Base-by-base conservation (phyloP, 768 basidiomycete species). In the Filobasidium floriforme region DNA sequence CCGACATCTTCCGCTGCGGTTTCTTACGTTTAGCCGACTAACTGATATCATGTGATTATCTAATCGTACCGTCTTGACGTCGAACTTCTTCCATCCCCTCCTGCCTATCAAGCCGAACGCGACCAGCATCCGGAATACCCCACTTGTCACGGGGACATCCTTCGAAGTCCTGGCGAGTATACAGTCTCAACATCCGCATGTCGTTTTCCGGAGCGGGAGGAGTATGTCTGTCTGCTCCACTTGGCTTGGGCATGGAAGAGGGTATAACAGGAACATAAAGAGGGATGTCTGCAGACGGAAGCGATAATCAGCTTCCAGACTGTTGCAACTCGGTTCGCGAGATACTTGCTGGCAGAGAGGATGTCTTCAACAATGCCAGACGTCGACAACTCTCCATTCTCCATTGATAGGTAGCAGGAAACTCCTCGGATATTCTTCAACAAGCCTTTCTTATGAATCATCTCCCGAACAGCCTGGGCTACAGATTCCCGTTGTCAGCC, bases 111-210 rank as follows among this genome's bases (percentile, higher is more conserved):
- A 12, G 29, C 22, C 62, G 62, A 18, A 41, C 6, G 5, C 10
- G 14, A 15, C 67, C 62, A 4, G 67, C 63, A 51, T 65, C 67
- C 12, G 67, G 67, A 29, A 68, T 68, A 11, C 67, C 67, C 67
- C 67, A 68, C 28, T 57, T 59, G n/a, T 60, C 60, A 10, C 57
- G 41, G 12, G 22, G n/a, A 43, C 59, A 43, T 19, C 26, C 11
- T 22, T 57, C 63, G 24, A 52, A 59, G 41, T 68, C 67, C 15
- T 51, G 18, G 9, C 10, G 37, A 19, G 63, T 52, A 32, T 68
- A 68, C 41, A 68, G 41, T 10, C 67, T 52, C 41, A 59, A 43
- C 57, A 68, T 60, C 1, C 61, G 63, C 67, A 68, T 68, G 52
- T 68, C 67, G 49, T 63, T 29, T 24, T n/a, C 41, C 11, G 63